Conservation (phyloP, 352 stramenopile species). For the Globisporangium cederbergense region DNA sequence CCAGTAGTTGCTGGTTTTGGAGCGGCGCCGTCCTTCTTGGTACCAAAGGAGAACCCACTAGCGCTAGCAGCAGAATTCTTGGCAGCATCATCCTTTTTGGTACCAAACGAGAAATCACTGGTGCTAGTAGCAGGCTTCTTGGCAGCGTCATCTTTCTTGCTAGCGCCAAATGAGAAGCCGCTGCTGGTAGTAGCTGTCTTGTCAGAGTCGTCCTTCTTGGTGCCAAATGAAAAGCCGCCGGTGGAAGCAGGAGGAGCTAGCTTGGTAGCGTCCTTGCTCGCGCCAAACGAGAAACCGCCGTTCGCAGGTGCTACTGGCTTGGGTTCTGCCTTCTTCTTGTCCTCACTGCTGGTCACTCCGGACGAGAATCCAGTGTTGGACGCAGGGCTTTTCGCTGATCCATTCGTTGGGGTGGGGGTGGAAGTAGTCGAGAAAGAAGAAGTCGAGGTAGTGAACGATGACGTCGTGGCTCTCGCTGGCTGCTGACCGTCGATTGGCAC, state of each 20-base stretch:
- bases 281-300: constrained; percentile 33
- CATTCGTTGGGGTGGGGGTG: background rate
- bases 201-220: constrained; percentile 4
- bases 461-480: constrained; percentile 13
- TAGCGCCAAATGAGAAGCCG: too few species aligned
- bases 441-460: constrained; percentile 1
- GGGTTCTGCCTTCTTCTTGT: constrained; percentile 9
- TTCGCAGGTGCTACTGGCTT: constrained; percentile 16
- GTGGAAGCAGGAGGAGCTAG: constrained; percentile 14
- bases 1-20: constrained; percentile 16
- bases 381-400: constrained; percentile 9
- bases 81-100: constrained; percentile 2
- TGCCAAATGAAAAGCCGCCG: constrained; percentile 45
- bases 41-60: constrained; percentile 43
- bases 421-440: constrained; percentile 1
- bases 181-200: constrained; percentile 16
- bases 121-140: background rate
- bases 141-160: too few species aligned
- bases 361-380: constrained; percentile 20
- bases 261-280: constrained; percentile 15
- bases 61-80: constrained; percentile 12
- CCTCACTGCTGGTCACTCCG: constrained; percentile 7
- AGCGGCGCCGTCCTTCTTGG: constrained; percentile 17
- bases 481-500: constrained; percentile 28
- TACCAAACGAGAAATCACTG: constrained; percentile 44